Evolutionary conservation across 805 yeast species (phyloP), one percentile per base, ranked within the genome.

Genomic region (Wickerhamomyces ciferrii): DNA sequence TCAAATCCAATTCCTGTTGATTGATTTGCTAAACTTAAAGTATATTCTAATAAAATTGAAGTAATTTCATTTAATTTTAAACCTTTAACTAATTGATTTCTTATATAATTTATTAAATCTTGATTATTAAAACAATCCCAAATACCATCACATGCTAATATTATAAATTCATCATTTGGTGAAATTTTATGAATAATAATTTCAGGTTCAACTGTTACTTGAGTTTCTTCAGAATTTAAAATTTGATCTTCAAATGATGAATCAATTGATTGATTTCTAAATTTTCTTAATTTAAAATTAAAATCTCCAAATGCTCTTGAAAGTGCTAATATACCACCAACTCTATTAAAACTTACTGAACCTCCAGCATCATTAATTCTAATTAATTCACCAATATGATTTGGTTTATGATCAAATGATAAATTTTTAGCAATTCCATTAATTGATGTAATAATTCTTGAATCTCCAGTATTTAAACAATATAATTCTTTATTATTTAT

Each of bases 301-400:
- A 84, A 85, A 65, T 85, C 91, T 25, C 90, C 88, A 63, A 92
- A 87, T 46, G 97, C 97, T 63, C 98, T 76, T 43, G 96, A 84
- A 52, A 92, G 73, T 0, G 98, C 98, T 65, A 92, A 76, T 53
- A 90, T 88, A 45, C 98, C 98, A 63, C 94, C 94, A 43, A 92
- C 98, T 66, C 99, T 79, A 46, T 96, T 96, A 64, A 83, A 78
- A 40, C 88, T 96, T 27, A 92, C 97, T 56, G 81, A 87, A 3
- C 97, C 98, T 47, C 98, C 97, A 24, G 96, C 96, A 45, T 91
- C 89, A 54, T 83, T 82, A 48, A 92, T 92, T 60, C 99, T 74
- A 37, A 94, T 81, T 63, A 85, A 77, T 66, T 92, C 99, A 44
- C 97, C 97, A 64, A 88, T 95, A 62, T 92, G 90, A 39, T 87